These are phyloP conservation scores for Hemerocallis citrina DNA, from an alignment of 106 monocot genomes.

Conservation along the genomic window DNA sequence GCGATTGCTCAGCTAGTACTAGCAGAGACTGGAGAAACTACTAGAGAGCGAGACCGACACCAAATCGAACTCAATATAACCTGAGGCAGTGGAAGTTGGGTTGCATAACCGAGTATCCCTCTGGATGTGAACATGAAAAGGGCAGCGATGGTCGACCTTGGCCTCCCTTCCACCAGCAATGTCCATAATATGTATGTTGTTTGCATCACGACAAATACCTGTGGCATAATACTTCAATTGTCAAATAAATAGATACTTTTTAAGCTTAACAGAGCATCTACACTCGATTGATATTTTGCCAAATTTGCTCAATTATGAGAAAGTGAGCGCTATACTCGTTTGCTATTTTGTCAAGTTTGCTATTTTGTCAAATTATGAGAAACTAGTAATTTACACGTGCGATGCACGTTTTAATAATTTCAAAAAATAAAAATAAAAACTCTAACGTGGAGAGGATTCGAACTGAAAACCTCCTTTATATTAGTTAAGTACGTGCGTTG, in stretches of 20 bases:
- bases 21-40: too few species aligned
- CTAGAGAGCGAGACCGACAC: not conserved
- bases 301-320: too few species aligned
- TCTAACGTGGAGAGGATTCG: too few species aligned
- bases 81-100: conserved; percentile 89
- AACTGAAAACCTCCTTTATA: too few species aligned
- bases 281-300: not conserved
- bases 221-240: not conserved
- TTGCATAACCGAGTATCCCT: conserved; percentile 78
- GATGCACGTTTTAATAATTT: not conserved
- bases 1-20: too few species aligned
- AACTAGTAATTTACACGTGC: not conserved
- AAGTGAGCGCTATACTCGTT: too few species aligned
- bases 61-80: not conserved
- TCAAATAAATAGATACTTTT: not conserved
- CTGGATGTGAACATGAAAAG: conserved; percentile 92
- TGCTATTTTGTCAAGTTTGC: not conserved
- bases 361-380: not conserved
- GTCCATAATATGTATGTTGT: conserved; percentile 64
- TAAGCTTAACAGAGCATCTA: not conserved
- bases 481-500: too few species aligned
- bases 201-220: conserved; percentile 89
- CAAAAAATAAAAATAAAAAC: too few species aligned
- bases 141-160: conserved; percentile 55
- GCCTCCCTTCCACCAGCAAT: conserved; percentile 55